A percentile compares a stretch with the other conserved stretches of the same genome.
These are phyloP conservation scores for Mimosa bimucronata DNA, from an alignment of 306 rosid genomes.

Conservation along the genomic window DNA sequence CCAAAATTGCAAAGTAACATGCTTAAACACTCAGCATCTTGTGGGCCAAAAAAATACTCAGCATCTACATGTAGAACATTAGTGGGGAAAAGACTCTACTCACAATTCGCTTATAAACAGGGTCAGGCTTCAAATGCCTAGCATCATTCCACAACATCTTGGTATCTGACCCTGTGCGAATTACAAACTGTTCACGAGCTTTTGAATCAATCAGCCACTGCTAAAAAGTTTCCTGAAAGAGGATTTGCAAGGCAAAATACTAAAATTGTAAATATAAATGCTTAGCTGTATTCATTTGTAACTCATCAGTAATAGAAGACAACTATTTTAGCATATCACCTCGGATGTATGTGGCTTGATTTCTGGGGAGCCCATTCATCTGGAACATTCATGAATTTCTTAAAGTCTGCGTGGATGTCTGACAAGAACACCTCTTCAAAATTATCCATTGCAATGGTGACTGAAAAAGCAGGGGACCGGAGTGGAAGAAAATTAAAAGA, in stretches of 20 bases:
- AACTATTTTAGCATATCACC: slow-evolving; percentile 46
- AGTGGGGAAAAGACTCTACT: slow-evolving; percentile 35
- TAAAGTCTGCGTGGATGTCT: too few species aligned
- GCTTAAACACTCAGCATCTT: slow-evolving; percentile 18
- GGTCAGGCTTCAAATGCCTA: slow-evolving; percentile 72
- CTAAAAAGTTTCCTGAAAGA: slow-evolving; percentile 73
- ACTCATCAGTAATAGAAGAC: not conserved
- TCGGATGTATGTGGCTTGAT: slow-evolving; percentile 63
- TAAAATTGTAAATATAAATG: not conserved
- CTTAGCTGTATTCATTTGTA: slow-evolving; percentile 2
- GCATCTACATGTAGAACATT: slow-evolving; percentile 3
- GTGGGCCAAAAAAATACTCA: not conserved
- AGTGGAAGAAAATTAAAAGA: too few species aligned
- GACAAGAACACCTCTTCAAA: too few species aligned
- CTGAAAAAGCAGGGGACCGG: too few species aligned
- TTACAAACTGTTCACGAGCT: slow-evolving; percentile 79
- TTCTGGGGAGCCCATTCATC: slow-evolving; percentile 93
- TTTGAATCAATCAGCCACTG: slow-evolving; percentile 72
- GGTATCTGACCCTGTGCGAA: slow-evolving; percentile 70
- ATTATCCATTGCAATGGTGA: too few species aligned
- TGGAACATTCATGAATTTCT: slow-evolving; percentile 79
- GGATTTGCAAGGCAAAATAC: slow-evolving; percentile 9
- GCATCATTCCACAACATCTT: slow-evolving; percentile 85
- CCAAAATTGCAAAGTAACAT: slow-evolving; percentile 58
- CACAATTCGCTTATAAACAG: slow-evolving; percentile 67